These are phyloP conservation scores for Multifurca ochricompacta DNA, from an alignment of 768 basidiomycete species.

Conservation along the genomic window DNA sequence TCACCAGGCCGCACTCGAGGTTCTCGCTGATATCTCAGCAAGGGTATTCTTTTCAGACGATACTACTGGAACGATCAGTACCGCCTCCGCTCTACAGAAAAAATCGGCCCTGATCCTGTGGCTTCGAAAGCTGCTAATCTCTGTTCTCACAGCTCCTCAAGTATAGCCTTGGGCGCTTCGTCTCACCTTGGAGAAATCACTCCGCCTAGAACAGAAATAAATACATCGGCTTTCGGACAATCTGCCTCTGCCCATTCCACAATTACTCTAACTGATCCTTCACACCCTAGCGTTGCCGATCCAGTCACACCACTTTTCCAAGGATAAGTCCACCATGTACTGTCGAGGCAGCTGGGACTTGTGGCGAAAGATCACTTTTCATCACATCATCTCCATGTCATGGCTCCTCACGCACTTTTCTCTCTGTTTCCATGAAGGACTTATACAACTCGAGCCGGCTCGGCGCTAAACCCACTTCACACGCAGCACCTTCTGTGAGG, in stretches of 20 bases:
- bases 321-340: background rate
- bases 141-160: background rate
- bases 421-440: constrained; percentile 1
- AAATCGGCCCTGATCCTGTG: background rate
- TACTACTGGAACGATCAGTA: background rate
- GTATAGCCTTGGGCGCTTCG: background rate
- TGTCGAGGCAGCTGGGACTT: background rate
- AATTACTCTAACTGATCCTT: background rate
- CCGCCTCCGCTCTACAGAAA: background rate
- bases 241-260: background rate
- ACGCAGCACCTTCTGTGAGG: background rate
- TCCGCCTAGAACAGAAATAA: background rate
- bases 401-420: background rate
- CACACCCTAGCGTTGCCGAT: background rate
- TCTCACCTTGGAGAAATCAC: background rate
- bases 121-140: background rate
- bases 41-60: background rate
- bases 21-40: background rate
- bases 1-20: background rate
- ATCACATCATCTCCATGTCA: background rate
- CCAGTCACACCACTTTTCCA: background rate
- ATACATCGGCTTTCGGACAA: background rate
- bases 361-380: background rate
- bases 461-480: too few species aligned
- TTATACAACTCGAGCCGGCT: background rate